Base-by-base conservation (phyloP, 1,284 basidiomycete species). In the Mrakiaceae sp. region DNA sequence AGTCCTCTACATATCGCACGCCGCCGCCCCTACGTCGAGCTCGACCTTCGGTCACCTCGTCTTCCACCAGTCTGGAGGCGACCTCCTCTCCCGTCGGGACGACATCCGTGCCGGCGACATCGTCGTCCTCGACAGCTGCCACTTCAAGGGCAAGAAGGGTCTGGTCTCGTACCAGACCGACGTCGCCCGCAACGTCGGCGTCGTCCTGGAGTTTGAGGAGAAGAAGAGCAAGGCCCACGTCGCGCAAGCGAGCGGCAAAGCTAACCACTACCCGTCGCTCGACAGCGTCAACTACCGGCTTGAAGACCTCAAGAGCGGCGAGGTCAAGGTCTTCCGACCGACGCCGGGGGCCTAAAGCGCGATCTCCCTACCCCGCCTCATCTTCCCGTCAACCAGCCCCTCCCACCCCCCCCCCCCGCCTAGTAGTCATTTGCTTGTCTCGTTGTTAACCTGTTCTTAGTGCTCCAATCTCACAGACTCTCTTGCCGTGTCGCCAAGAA, bases 51-150 rank as follows among this genome's bases (percentile, higher is more conserved):
- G 89, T 0, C 82, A 87, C 71, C 75, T 87, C 7, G 79, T 92
- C 46, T 92, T 88, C 72, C 79, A 81, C 66, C 90, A 93, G 76
- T 82, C 80, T 8, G 86, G 81, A 0, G 70, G 72, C 0, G 79
- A 84, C 2, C 86, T 92, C 64, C 82, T 87, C 73, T 84, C 85
- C 69, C 80, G 86, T 48, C 79, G 80, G 52, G 87, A 86, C 71
- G 90, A 93, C 62, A 87, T 91, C 64, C 81, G 90, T 78, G 86
- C 90, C 0, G 92, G 92, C 1, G 92, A 96, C 75, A 77, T 96
- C 5, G 80, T 91, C 52, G 81, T 84, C 60, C 76, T 94, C 69
- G 78, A 81, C 3, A n/a, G 11, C 42, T 54, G 52, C 27, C 52
- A 84, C 73, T 79, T 97, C 71, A 93, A 91, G 74, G 92, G 93